These are phyloP conservation scores for Quercus robur DNA, from an alignment of 306 rosid species.

Conservation along the genomic window DNA sequence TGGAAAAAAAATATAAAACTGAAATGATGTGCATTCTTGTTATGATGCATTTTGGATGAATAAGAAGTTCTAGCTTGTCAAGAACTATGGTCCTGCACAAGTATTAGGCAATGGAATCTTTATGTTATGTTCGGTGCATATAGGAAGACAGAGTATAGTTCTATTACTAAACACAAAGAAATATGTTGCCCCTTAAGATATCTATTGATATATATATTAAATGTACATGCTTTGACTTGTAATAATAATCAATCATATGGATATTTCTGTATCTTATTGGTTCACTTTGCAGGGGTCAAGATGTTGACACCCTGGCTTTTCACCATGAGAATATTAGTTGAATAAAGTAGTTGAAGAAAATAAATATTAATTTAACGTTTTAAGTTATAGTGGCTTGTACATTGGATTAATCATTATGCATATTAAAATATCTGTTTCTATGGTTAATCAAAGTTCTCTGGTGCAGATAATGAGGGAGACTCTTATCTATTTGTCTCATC, in stretches of 20 bases:
- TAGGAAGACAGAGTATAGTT: neutral
- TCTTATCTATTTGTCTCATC: slow-evolving; percentile 89
- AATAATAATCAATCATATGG: neutral
- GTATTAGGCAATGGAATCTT: neutral
- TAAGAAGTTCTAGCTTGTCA: neutral
- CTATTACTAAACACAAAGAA: neutral
- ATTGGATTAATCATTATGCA: neutral
- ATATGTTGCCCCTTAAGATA: neutral
- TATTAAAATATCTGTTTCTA: neutral
- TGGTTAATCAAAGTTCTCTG: slow-evolving; percentile 15
- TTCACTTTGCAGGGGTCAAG: neutral
- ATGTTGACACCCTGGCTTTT: neutral
- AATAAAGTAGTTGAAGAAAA: neutral
- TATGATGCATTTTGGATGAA: neutral
- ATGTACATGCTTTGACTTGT: neutral
- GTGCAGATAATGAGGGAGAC: slow-evolving; percentile 99
- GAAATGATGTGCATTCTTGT: neutral
- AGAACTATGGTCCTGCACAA: neutral
- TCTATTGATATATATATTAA: neutral
- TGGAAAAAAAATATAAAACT: neutral
- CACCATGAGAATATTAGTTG: neutral
- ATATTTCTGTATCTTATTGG: neutral
- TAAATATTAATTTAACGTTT: neutral
- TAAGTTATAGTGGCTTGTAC: neutral
- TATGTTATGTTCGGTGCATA: neutral